Conservation (phyloP, 176 grass and related monocot genomes). For the Oryza punctata region DNA sequence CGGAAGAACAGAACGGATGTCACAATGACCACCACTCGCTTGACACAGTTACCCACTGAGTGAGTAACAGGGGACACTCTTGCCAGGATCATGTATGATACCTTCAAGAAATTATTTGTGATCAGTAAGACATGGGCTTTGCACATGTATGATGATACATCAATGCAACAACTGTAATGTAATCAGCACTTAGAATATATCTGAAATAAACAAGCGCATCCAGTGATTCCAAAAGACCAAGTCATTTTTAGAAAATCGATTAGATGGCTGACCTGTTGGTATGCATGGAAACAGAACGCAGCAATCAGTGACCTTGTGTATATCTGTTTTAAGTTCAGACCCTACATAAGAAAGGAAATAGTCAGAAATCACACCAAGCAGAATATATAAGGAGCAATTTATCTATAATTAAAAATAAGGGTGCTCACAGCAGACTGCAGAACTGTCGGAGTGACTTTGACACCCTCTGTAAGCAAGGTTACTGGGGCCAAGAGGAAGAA, state of each 20-base stretch:
- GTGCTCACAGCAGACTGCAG: constrained; percentile 84
- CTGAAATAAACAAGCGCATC: not conserved
- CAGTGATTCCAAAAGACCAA: not conserved
- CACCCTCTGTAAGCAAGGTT: constrained; percentile 77
- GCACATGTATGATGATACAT: not conserved
- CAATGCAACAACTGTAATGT: not conserved
- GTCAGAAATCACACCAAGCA: constrained; percentile 18
- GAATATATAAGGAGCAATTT: constrained; percentile 9
- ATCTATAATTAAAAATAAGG: constrained; percentile 17
- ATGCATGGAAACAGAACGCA: constrained; percentile 91
- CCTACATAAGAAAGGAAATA: constrained; percentile 54
- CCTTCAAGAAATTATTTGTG: constrained; percentile 45
- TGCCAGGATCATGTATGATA: constrained; percentile 93
- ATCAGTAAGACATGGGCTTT: constrained; percentile 8
- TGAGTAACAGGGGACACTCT: constrained; percentile 93
- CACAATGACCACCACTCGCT: constrained; percentile 89
- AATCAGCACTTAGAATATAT: not conserved
- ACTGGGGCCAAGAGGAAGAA: constrained; percentile 84
- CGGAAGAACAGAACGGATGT: constrained; percentile 95
- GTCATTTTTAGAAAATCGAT: not conserved
- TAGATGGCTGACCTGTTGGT: constrained; percentile 74
- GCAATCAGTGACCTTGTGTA: constrained; percentile 78
- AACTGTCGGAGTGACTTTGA: constrained; percentile 77
- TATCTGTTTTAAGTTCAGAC: constrained; percentile 72
- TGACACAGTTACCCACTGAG: constrained; percentile 96